Base-by-base conservation (phyloP, 495 filamentous ascomycete species). In the Trichoderma gamsii region DNA sequence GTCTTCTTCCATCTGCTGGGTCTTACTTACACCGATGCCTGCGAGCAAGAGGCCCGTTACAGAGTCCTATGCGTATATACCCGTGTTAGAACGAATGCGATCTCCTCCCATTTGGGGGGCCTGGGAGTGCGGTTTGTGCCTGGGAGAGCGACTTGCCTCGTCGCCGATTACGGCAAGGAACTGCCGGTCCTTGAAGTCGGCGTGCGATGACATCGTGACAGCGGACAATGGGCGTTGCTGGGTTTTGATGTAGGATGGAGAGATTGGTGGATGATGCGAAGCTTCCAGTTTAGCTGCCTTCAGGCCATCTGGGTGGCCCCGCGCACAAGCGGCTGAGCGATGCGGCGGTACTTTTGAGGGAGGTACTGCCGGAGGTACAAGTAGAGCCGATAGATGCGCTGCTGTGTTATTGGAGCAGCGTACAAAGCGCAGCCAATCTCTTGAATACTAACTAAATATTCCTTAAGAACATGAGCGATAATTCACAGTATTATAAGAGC, bases 121-220 rank as follows among this genome's bases (percentile, higher is more conserved):
- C 68, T 59, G 41, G 18, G 13, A 35, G 44, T 11, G 63, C 35
- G 13, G 49, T 21, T 3, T 11, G 43, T 21, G 1, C 63, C 49
- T 66, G 41, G 43, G 41, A 25, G 5, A 35, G 27, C 63, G 27
- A 66, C 78, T 78, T 76, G 96, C 95, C 88, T 98, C 95, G 79
- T 99, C 96, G 44, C 93, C 94, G 73, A 99, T 98, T 38, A 98
- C 93, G 64, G 95, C 96, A 65, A 98, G 86, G 80, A 99, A 97
- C 77, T 98, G 90, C 71, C 96, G 86, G 79, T 97, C 92, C 81
- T 97, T 91, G 79, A 88, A 90, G 64, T 85, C 82, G 56, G 86
- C 83, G 23, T 86, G 78, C 35, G 85, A 80, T 70, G 85, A 76
- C 75, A 88, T 86, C 25, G 35, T 35, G 35, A 65, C 77, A 81